Percentiles rank a stretch among this genome's conserved stretches.
phyloP scores from a whole-genome alignment of 176 grass and related monocot genomes.

The Panicum miliaceum region DNA sequence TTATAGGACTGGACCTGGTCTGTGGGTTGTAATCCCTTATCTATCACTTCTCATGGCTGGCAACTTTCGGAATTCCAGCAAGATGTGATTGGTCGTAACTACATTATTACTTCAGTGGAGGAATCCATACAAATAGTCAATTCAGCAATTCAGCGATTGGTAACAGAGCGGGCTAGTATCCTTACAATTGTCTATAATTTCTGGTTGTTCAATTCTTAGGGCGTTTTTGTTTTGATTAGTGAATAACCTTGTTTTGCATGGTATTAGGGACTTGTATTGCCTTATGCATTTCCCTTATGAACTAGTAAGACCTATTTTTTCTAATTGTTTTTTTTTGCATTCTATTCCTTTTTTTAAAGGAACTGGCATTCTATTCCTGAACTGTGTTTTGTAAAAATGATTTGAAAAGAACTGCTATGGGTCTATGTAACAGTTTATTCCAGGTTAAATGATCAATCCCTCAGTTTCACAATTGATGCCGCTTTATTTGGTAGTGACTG shows the following conservation, averaged over 20 bases:
- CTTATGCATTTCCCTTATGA: slow-evolving; percentile 21
- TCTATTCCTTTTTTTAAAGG: not conserved
- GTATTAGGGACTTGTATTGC: not conserved
- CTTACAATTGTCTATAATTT: slow-evolving; percentile 23
- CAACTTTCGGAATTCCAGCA: slow-evolving; percentile 76
- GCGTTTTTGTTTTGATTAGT: slow-evolving; percentile 24
- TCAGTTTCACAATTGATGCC: not conserved
- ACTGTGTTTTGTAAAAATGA: slow-evolving; percentile 1
- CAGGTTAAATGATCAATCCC: not conserved
- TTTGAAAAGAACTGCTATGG: not conserved
- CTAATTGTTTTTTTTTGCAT: not conserved
- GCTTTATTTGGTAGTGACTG: not conserved
- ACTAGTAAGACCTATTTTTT: not conserved
- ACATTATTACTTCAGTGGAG: slow-evolving; percentile 86
- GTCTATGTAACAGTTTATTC: not conserved
- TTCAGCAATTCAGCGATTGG: slow-evolving; percentile 72
- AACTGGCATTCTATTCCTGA: not conserved
- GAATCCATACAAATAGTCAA: slow-evolving; percentile 84
- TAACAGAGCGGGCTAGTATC: slow-evolving; percentile 78
- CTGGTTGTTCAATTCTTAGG: slow-evolving; percentile 33
- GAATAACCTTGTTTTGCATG: slow-evolving; percentile 26
- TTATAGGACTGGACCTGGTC: slow-evolving; percentile 97
- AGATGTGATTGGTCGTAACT: slow-evolving; percentile 84
- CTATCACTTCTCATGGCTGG: slow-evolving; percentile 81
- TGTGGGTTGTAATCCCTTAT: slow-evolving; percentile 89